Base-by-base conservation (phyloP, 2,329 filamentous ascomycete genomes). In the Colletotrichum tropicicola region DNA sequence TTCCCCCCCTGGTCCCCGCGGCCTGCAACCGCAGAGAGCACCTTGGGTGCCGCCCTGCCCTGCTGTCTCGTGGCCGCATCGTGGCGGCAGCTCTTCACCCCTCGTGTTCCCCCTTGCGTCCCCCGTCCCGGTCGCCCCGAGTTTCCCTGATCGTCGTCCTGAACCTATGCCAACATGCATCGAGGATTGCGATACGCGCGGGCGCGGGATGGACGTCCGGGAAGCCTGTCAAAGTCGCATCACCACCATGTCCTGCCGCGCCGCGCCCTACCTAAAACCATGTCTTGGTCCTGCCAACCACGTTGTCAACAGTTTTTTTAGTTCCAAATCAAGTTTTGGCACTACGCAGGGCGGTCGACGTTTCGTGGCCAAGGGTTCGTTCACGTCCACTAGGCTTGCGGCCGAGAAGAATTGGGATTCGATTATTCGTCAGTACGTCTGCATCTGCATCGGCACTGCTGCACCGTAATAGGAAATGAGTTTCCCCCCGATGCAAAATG, bases 61-160 rank as follows among this genome's bases (percentile, higher is more conserved):
- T 55, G 52, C 52, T 55, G 27, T 65, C 49, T 45, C 37, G 32
- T 51, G 57, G 57, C 17, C 49, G 57, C 62, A 51, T 61, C 49
- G 12, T 51, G 62, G 57, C 57, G 57, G 37, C 62, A 51, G 57
- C 49, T 65, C 59, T 65, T 65, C 57, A 65, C 37, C 43, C 61
- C 57, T 65, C 57, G 35, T 56, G 49, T 56, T 56, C 43, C 57
- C 62, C 49, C 35, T 45, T 30, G 47, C 60, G 32, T 39, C 32
- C 39, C 15, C 37, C 41, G 13, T 30, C n/a, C 32, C 35, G 21
- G 57, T 25, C 49, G 35, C 57, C 49, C 51, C 49, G 15, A 21
- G 19, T 28, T 32, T 35, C 32, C 17, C 25, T 55, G 35, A 47
- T 57, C 23, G 19, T 51, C 49, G 32, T 51, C 23, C 12, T 35